Conservation (phyloP, 352 stramenopile genomes). For the Pythium chondricola region DNA sequence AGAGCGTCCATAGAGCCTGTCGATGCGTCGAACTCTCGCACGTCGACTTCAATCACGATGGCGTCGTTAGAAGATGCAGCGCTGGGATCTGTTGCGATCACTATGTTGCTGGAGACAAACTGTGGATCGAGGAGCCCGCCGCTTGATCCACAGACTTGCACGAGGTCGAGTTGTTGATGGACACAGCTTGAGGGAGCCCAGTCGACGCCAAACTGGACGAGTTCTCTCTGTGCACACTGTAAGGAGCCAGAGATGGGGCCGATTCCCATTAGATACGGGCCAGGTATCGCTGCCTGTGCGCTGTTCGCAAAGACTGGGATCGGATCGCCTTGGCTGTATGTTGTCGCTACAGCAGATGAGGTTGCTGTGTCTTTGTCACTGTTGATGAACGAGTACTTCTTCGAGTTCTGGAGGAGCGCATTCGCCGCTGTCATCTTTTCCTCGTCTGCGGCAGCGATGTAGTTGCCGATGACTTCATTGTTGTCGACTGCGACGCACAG, state of each 20-base stretch:
- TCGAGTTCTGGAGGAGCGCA: constrained; percentile 36
- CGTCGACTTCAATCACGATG: constrained; percentile 8
- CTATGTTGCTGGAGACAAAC: constrained; percentile 13
- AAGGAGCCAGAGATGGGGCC: constrained; percentile 14
- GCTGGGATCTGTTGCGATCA: constrained; percentile 5
- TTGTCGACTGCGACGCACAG: constrained; percentile 45
- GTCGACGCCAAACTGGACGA: constrained; percentile 22
- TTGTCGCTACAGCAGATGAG: not conserved
- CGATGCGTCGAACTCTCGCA: constrained; percentile 5
- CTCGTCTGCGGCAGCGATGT: constrained; percentile 20
- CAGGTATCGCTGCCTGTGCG: constrained; percentile 1
- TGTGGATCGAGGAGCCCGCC: constrained; percentile 12
- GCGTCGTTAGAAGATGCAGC: constrained; percentile 1
- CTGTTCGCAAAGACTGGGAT: constrained; percentile 26
- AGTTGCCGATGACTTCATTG: constrained; percentile 37
- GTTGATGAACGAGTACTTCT: constrained; percentile 23
- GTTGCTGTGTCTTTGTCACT: not conserved
- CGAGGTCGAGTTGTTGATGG: constrained; percentile 4
- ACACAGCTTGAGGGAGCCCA: constrained; percentile 11
- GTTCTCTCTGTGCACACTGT: constrained; percentile 20
- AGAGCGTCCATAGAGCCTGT: not conserved
- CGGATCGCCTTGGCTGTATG: constrained; percentile 25
- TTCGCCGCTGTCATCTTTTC: constrained; percentile 25
- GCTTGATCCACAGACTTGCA: constrained; percentile 4
- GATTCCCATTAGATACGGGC: constrained; percentile 20